Evolutionary conservation across 768 basidiomycete genomes (phyloP), one percentile per base, ranked within the genome.

Genomic region (Phylloporus arenicola): DNA sequence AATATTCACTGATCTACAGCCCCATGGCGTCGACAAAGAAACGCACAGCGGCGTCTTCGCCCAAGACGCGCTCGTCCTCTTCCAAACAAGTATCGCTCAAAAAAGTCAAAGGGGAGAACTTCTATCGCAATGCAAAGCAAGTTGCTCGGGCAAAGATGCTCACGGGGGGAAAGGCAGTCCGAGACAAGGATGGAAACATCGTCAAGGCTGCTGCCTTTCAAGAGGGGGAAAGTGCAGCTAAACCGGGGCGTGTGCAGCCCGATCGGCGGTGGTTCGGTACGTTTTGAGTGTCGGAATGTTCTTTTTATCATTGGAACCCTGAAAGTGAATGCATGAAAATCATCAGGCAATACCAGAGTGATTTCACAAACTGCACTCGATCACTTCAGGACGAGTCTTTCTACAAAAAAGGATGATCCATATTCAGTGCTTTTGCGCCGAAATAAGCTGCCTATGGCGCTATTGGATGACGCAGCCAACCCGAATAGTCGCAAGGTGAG

Each of bases 241-340:
- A 83, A 56, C 87, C 91, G 0, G 95, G 94, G 22, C 74, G 94
- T 48, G 91, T 98, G 19, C 89, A 93, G 72, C 90, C 95, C 51
- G 95, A 99, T 75, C 76, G 92, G 52, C 73, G 94, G 60, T 99
- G 95, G 95, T 99, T 99, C 62, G 96, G 93, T 95, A 62, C 57
- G 87, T 75, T 48, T 25, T 17, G 20, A 48, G 45, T 38, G 16
- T 9, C 4, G 2, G 11, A 30, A 30, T 34, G 22, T 16, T 29
- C n/a, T 22, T 14, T 20, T 19, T 31, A 25, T 51, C 47, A 27
- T 45, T 48, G 25, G 37, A 30, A 52, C 30, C 40, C 43, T 59
- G 44, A 59, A 16, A 31, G 37, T n/a, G 44, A 22, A 39, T 20
- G 43, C 30, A 33, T 47, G 17, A 55, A 50, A 40, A 48, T 24